Conservation (phyloP, 345 rosid genomes). For the Hibiscus trionum region DNA sequence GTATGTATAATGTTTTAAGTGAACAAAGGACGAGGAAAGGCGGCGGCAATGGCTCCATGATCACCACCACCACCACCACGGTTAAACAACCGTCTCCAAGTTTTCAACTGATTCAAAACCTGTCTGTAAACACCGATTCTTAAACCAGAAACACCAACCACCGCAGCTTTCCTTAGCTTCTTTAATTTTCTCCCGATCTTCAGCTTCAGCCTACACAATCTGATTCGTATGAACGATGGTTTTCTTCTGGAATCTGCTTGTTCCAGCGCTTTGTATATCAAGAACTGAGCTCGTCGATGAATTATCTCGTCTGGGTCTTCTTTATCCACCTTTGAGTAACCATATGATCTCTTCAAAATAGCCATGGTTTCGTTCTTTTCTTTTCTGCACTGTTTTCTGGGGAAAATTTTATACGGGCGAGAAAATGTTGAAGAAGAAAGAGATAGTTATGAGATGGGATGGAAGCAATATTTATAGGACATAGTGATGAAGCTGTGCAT, state of each 20-base stretch:
- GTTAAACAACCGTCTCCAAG: constrained; percentile 33
- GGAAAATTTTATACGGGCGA: background rate
- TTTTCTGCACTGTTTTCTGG: background rate
- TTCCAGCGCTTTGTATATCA: constrained; percentile 59
- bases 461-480: background rate
- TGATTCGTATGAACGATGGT: constrained; percentile 35
- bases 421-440: background rate
- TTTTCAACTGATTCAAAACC: constrained; percentile 22
- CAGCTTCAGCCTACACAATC: constrained; percentile 39
- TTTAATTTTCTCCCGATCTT: constrained; percentile 57
- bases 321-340: constrained; percentile 54
- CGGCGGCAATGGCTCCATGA: constrained; percentile 13
- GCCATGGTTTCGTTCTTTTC: constrained; percentile 20
- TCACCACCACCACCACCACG: constrained; percentile 18
- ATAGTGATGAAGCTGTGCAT: background rate
- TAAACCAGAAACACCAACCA: constrained; percentile 21
- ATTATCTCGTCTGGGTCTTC: constrained; percentile 60
- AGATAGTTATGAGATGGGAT: background rate
- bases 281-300: constrained; percentile 66
- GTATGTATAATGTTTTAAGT: background rate
- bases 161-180: constrained; percentile 46
- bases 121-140: constrained; percentile 21
- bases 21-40: constrained; percentile 29
- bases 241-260: constrained; percentile 41
- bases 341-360: constrained; percentile 21